These are phyloP conservation scores for Platanthera zijinensis DNA, from an alignment of 106 monocot genomes.

Conservation along the genomic window DNA sequence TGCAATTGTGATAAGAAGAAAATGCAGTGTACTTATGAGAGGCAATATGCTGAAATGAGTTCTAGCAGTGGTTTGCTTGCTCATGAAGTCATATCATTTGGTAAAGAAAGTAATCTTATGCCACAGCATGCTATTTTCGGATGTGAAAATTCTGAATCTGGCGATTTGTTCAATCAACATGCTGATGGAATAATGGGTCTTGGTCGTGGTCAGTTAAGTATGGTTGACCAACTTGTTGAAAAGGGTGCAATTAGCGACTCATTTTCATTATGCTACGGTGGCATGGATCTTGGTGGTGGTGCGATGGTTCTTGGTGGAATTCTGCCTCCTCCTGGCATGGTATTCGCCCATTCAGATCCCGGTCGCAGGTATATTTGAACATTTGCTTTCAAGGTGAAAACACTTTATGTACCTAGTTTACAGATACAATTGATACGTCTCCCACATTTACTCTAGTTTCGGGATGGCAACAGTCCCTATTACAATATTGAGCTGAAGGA, in stretches of 20 bases:
- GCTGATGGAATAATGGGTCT: constrained; percentile 98
- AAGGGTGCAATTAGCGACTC: constrained; percentile 77
- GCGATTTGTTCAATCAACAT: constrained; percentile 80
- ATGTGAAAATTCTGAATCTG: constrained; percentile 91
- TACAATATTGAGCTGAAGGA: constrained; percentile 96
- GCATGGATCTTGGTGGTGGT: constrained; percentile 95
- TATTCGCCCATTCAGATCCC: constrained; percentile 70
- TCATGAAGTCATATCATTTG: constrained; percentile 77
- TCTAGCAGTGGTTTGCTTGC: constrained; percentile 94
- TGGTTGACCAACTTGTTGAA: constrained; percentile 93
- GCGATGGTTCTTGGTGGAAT: constrained; percentile 90
- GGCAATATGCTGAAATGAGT: constrained; percentile 94
- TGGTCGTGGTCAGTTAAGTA: constrained; percentile 81
- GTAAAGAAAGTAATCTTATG: constrained; percentile 55
- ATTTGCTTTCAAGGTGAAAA: constrained; percentile 11
- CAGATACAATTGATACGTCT: constrained; percentile 48
- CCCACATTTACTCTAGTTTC: constrained; percentile 65
- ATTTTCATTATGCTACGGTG: constrained; percentile 95
- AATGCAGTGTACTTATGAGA: constrained; percentile 73
- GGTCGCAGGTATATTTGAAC: constrained; percentile 57
- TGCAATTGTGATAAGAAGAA: constrained; percentile 66
- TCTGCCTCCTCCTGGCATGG: constrained; percentile 59
- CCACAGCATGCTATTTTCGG: constrained; percentile 77
- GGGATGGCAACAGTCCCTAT: constrained; percentile 86
- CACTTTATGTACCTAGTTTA: background rate